Percentiles rank a stretch among this genome's conserved stretches.
These are phyloP conservation scores for Silybum marianum DNA, from an alignment of 129 eudicot species.

Conservation along the genomic window DNA sequence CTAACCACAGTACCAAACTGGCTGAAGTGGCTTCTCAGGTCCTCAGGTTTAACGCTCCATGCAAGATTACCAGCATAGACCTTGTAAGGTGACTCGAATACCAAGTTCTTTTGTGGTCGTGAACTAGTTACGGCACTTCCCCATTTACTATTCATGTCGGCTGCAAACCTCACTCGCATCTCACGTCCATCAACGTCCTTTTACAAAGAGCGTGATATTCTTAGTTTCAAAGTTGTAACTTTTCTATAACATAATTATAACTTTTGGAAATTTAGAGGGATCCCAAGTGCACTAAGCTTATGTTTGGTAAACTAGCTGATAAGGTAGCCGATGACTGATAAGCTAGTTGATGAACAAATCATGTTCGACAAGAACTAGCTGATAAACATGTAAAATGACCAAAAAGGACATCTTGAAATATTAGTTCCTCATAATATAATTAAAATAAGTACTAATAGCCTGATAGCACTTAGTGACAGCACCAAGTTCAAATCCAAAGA, in stretches of 20 bases:
- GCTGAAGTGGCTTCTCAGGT: conserved; percentile 41
- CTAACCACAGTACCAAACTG: conserved; percentile 52
- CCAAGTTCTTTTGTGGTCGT: conserved; percentile 33
- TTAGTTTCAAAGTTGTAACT: neutral
- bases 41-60: conserved; percentile 52
- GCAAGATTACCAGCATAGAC: conserved; percentile 51
- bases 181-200: conserved; percentile 61
- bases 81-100: conserved; percentile 47
- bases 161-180: conserved; percentile 47
- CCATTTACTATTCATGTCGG: conserved; percentile 33
- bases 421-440: too few relatives aligned
- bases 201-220: neutral
- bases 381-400: too few relatives aligned
- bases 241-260: neutral
- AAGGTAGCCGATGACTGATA: too few relatives aligned
- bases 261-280: neutral
- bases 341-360: neutral
- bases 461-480: neutral
- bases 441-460: neutral
- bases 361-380: too few relatives aligned
- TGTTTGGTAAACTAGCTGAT: too few relatives aligned
- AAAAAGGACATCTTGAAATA: too few relatives aligned
- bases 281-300: neutral
- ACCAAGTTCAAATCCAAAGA: neutral
- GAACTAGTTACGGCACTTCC: conserved; percentile 40